Percentiles rank a stretch among this genome's conserved stretches.
These are phyloP conservation scores for Gossypium trilobum DNA, from an alignment of 441 rosid species.

Conservation along the genomic window DNA sequence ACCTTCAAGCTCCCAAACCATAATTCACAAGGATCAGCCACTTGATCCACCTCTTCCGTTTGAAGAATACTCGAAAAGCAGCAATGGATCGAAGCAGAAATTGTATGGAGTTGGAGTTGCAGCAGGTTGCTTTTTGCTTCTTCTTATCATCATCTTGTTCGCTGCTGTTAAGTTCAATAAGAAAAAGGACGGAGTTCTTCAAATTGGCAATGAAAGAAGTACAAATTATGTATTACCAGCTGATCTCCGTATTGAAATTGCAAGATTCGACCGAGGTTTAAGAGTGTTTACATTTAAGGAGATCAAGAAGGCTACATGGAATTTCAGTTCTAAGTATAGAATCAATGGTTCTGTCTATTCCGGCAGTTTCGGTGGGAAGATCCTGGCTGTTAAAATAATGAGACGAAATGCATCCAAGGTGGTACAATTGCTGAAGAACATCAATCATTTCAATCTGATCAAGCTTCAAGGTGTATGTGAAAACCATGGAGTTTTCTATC, in stretches of 20 bases:
- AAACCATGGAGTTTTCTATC: conserved; percentile 52
- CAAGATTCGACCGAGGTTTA: conserved; percentile 29
- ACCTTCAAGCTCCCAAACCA: conserved; percentile 31
- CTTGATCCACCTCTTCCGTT: conserved; percentile 21
- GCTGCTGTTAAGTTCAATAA: conserved; percentile 14
- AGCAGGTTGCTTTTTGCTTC: conserved; percentile 5
- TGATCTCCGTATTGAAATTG: conserved; percentile 23
- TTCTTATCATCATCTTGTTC: conserved; percentile 24
- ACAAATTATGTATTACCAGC: conserved; percentile 18
- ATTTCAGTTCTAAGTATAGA: conserved; percentile 44
- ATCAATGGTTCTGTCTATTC: conserved; percentile 50
- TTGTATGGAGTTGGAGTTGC: conserved; percentile 2
- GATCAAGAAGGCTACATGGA: conserved; percentile 51
- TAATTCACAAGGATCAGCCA: conserved; percentile 29
- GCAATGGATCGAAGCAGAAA: not conserved
- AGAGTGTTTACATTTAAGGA: conserved; percentile 50
- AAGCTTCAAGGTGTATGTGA: conserved; percentile 61
- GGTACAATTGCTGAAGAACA: conserved; percentile 43
- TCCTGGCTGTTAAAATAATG: conserved; percentile 57
- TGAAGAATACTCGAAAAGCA: not conserved
- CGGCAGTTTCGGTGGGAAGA: conserved; percentile 54
- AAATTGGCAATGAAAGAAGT: not conserved
- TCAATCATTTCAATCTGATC: conserved; percentile 57
- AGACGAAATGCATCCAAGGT: conserved; percentile 54
- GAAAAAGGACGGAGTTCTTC: conserved; percentile 19